Percentiles rank a stretch among this genome's conserved stretches.
These are phyloP conservation scores for Yamadazyma oceani DNA, from an alignment of 1,139 yeast species.

Conservation along the genomic window DNA sequence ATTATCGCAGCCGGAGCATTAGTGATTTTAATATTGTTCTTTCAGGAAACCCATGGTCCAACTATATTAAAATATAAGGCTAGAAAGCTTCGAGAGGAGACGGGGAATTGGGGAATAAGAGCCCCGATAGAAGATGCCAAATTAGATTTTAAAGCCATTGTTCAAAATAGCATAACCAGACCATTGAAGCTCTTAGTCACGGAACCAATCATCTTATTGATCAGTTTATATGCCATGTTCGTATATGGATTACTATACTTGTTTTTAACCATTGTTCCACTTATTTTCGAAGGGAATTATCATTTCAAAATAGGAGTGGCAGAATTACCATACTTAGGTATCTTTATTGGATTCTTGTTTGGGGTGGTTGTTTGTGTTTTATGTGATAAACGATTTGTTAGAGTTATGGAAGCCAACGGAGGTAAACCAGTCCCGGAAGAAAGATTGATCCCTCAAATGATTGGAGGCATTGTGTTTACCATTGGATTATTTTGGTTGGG, in stretches of 20 bases:
- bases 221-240: slow-evolving; percentile 77
- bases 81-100: slow-evolving; percentile 53
- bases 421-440: slow-evolving; percentile 76
- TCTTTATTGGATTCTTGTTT: slow-evolving; percentile 59
- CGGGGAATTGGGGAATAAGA: slow-evolving; percentile 74
- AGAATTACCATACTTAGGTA: slow-evolving; percentile 62
- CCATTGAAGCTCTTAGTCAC: slow-evolving; percentile 66
- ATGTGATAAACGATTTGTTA: slow-evolving; percentile 28
- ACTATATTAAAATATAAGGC: slow-evolving; percentile 62
- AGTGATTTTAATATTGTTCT: slow-evolving; percentile 28
- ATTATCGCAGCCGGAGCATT: slow-evolving; percentile 43
- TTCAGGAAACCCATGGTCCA: slow-evolving; percentile 52
- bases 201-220: slow-evolving; percentile 71
- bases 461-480: slow-evolving; percentile 68
- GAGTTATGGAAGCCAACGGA: slow-evolving; percentile 37
- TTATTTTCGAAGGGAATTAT: slow-evolving; percentile 65
- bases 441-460: slow-evolving; percentile 72
- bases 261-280: slow-evolving; percentile 76
- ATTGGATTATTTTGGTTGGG: slow-evolving; percentile 82
- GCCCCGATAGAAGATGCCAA: slow-evolving; percentile 80
- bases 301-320: slow-evolving; percentile 52
- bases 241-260: slow-evolving; percentile 81
- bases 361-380: slow-evolving; percentile 48
- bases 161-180: slow-evolving; percentile 66
- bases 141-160: slow-evolving; percentile 61